These are phyloP conservation scores for Scedosporium dehoogii DNA, from an alignment of 2,329 filamentous ascomycete species.

Conservation along the genomic window DNA sequence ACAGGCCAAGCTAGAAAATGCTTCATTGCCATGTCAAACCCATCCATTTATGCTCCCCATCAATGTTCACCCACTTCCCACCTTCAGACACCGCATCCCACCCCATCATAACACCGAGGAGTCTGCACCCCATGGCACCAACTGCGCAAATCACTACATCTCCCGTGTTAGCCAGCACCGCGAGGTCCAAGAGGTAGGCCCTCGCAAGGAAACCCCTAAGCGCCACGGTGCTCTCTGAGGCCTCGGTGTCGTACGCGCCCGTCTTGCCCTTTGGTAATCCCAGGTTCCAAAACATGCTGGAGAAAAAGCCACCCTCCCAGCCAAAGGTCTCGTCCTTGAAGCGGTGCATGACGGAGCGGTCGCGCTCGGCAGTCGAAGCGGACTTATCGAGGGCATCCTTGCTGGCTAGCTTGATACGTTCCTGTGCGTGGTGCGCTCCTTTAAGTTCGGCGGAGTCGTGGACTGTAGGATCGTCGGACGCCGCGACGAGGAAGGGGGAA, in stretches of 20 bases:
- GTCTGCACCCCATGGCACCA: constrained; percentile 59
- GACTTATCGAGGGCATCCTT: constrained; percentile 37
- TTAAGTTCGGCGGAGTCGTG: constrained; percentile 56
- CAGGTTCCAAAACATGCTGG: constrained; percentile 70
- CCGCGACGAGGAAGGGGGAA: constrained; percentile 49
- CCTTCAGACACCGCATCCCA: constrained; percentile 59
- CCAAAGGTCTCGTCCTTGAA: constrained; percentile 70
- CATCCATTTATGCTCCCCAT: constrained; percentile 57
- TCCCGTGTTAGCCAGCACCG: constrained; percentile 57
- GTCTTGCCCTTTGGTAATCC: constrained; percentile 38
- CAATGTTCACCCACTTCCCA: constrained; percentile 68
- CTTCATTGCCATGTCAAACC: constrained; percentile 26
- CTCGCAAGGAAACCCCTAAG: constrained; percentile 66
- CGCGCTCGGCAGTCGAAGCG: constrained; percentile 18
- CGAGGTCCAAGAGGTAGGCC: constrained; percentile 74
- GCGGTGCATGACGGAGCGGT: constrained; percentile 45
- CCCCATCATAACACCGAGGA: constrained; percentile 79
- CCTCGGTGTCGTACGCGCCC: constrained; percentile 23
- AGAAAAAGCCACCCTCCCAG: constrained; percentile 84
- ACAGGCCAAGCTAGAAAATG: not conserved
- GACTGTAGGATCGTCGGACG: constrained; percentile 73
- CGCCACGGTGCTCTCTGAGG: constrained; percentile 45
- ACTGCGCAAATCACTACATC: constrained; percentile 71
- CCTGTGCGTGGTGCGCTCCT: constrained; percentile 53
- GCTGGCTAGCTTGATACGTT: constrained; percentile 64